Evolutionary conservation across 805 yeast species (phyloP).

Genomic region (Candida tammaniensis): DNA sequence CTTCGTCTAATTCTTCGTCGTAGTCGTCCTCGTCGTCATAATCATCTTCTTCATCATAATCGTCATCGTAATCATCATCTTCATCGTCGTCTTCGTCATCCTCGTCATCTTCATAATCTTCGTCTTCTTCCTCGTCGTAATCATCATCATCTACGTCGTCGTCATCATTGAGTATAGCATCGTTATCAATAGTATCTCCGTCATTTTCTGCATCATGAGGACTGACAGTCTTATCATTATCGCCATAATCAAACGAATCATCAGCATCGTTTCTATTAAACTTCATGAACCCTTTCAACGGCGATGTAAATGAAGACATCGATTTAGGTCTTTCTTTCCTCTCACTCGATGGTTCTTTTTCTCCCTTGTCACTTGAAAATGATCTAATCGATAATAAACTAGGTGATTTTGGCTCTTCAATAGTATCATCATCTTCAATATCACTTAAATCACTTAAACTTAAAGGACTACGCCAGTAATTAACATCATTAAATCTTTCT

Average conservation of each 20-base stretch:
- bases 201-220: conserved; percentile 19
- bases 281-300: conserved; percentile 40
- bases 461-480: conserved; percentile 88
- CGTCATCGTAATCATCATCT: conserved; percentile 12
- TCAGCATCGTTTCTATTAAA: conserved; percentile 27
- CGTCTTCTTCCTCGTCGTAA: conserved; percentile 14
- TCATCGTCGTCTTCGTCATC: conserved; percentile 15
- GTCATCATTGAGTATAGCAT: conserved; percentile 1
- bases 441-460: conserved; percentile 60
- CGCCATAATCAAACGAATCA: conserved; percentile 23
- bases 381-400: conserved; percentile 14
- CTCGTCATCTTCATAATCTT: conserved; percentile 14
- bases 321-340: conserved; percentile 31
- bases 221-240: conserved; percentile 24
- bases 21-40: conserved; percentile 14
- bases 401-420: conserved; percentile 18
- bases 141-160: conserved; percentile 14
- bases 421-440: conserved; percentile 33
- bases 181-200: conserved; percentile 8
- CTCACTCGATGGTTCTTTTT: conserved; percentile 8
- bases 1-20: conserved; percentile 12
- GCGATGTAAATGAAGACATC: conserved; percentile 36
- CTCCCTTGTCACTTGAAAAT: conserved; percentile 10
- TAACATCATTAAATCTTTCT: conserved; percentile 78
- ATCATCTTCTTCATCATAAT: conserved; percentile 10